phyloP scores from a whole-genome alignment of 2,329 filamentous ascomycete species.

The Xylariaceae sp. region DNA sequence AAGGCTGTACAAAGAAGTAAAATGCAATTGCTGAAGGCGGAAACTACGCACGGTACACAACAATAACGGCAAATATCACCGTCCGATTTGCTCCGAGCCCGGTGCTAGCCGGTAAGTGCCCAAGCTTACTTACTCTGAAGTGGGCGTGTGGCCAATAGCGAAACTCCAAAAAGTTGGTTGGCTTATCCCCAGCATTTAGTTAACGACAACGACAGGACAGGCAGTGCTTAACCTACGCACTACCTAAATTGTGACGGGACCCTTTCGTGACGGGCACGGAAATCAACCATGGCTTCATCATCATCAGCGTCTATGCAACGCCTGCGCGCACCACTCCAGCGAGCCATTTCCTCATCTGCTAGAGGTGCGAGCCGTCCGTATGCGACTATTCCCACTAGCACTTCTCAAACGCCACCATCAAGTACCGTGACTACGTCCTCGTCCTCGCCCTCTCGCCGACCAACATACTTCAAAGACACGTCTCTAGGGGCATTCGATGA shows the following conservation, averaged over 20 bases:
- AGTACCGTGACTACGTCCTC: too few species aligned
- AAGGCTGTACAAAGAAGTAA: too few species aligned
- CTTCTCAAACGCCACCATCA: slow-evolving; percentile 35
- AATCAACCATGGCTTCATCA: slow-evolving; percentile 36
- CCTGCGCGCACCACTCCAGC: slow-evolving; percentile 38
- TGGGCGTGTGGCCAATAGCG: not conserved
- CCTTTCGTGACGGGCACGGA: too few species aligned
- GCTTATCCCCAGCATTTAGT: not conserved
- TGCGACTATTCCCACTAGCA: slow-evolving; percentile 39
- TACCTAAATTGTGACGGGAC: too few species aligned
- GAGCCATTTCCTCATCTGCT: slow-evolving; percentile 33
- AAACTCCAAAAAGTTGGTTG: slow-evolving; percentile 13
- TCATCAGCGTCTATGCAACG: slow-evolving; percentile 36
- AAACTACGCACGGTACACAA: too few species aligned
- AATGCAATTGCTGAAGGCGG: too few species aligned
- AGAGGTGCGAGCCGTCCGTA: slow-evolving; percentile 32
- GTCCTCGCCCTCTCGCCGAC: slow-evolving; percentile 39
- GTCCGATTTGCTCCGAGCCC: slow-evolving; percentile 15
- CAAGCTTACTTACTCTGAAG: too few species aligned
- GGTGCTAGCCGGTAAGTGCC: slow-evolving; percentile 11
- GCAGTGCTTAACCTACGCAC: not conserved
- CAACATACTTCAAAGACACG: slow-evolving; percentile 66
- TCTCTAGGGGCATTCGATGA: slow-evolving; percentile 63
- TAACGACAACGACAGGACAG: not conserved
- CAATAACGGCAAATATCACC: too few species aligned